Evolutionary conservation across 1,139 yeast species (phyloP), one percentile per base, ranked within the genome.

Genomic region (Blastobotrys apis): DNA sequence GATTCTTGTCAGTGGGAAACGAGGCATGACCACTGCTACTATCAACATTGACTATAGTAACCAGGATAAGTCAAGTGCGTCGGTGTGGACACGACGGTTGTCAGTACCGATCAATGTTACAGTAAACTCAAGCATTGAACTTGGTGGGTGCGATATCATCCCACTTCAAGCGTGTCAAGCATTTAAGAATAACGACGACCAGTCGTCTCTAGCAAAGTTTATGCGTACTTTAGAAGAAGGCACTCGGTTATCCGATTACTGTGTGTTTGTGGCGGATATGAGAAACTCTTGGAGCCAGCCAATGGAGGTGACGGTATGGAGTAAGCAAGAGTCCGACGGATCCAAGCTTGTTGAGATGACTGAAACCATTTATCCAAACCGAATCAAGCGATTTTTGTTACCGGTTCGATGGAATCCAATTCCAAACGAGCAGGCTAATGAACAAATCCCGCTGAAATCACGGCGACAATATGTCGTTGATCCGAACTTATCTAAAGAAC

Each of bases 131-230:
- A 78, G 88, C 33, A 72, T 85, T 37, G 94, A 84, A 51, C 63
- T 87, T 5, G 80, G 83, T 1, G 83, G 86, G 3, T 83, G 84
- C 60, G 94, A 85, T 56, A 65, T 86, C 9, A 64, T 84, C 10
- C 84, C 90, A 0, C 39, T 59, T 5, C 58, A 47, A 45, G 40
- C 45, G 20, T 44, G 47, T 30, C 55, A 52, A 25, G 47, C 42
- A 4, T 45, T 49, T 30, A 42, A 27, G 21, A 33, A 31, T 19
- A 22, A 25, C 25, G 36, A 44, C 39, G 42, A 19, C 23, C 29
- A 23, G 31, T 40, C 44, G 22, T 31, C 20, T 8, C 33, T 43
- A 23, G 43, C 53, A 12, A 21, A 40, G 16, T 51, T 53, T 27
- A 37, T 55, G 35, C 47, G 44, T 10, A 33, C 33, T 2, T 26